Conservation (phyloP, 371 early-diverging fungal genomes). For the Zychaea mexicana region DNA sequence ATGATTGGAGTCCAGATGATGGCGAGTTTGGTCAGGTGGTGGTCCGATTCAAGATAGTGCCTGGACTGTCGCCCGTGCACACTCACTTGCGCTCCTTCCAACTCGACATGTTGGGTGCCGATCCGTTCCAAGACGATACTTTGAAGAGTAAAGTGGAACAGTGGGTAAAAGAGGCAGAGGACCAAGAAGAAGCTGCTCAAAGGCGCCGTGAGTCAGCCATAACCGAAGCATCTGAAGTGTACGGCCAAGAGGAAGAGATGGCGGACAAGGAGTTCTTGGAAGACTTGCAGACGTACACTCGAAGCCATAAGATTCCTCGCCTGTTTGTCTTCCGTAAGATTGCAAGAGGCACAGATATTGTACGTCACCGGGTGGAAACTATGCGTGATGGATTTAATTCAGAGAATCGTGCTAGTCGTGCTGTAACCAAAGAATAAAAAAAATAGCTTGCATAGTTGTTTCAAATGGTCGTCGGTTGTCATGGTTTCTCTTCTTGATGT, state of each 20-base stretch:
- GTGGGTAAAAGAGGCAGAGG: slow-evolving; percentile 22
- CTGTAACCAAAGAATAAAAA: slow-evolving; percentile 13
- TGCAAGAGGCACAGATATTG: slow-evolving; percentile 12
- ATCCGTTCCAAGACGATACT: slow-evolving; percentile 35
- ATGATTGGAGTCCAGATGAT: slow-evolving; percentile 22
- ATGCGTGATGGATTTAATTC: slow-evolving; percentile 21
- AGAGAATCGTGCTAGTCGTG: slow-evolving; percentile 16
- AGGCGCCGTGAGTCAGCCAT: slow-evolving; percentile 3
- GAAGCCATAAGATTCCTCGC: slow-evolving; percentile 8
- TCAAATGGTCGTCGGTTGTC: no score
- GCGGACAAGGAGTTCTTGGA: slow-evolving; percentile 9
- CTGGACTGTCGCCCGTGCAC: slow-evolving; percentile 38
- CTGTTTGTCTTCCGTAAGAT: slow-evolving; percentile 15
- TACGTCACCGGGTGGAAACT: slow-evolving; percentile 14
- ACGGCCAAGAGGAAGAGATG: slow-evolving; percentile 13
- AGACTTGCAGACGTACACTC: slow-evolving; percentile 6
- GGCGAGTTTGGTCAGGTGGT: slow-evolving; percentile 22
- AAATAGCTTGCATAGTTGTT: no score
- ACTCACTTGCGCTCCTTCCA: slow-evolving; percentile 22
- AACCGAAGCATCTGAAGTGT: slow-evolving; percentile 17
- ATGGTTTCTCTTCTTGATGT: no score
- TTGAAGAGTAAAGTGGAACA: slow-evolving; percentile 16
- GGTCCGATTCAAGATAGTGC: slow-evolving; percentile 24
- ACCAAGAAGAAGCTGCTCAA: background rate
- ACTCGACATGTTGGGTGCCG: slow-evolving; percentile 36